phyloP scores from a whole-genome alignment of 1,139 yeast genomes.

The Nakaseomyces glabratus region DNA sequence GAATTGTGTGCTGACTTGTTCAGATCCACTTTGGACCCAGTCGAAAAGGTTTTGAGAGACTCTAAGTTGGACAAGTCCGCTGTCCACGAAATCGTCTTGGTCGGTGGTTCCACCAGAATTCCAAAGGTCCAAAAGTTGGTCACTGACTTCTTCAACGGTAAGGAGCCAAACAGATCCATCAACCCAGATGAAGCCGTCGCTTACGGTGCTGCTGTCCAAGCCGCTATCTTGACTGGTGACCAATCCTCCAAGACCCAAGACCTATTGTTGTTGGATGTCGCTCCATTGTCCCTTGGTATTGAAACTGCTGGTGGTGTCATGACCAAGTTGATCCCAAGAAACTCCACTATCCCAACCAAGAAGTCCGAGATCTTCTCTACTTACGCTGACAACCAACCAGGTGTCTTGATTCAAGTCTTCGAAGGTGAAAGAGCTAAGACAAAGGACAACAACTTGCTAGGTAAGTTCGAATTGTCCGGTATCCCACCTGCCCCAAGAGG shows the following conservation, averaged over 20 bases:
- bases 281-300: slow-evolving; percentile 84
- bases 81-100: slow-evolving; percentile 79
- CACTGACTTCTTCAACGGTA: slow-evolving; percentile 82
- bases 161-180: slow-evolving; percentile 80
- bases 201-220: slow-evolving; percentile 96
- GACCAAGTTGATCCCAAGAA: slow-evolving; percentile 85
- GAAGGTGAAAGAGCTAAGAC: slow-evolving; percentile 94
- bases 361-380: slow-evolving; percentile 88
- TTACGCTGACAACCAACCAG: slow-evolving; percentile 89
- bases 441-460: slow-evolving; percentile 87
- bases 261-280: slow-evolving; percentile 76
- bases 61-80: slow-evolving; percentile 67
- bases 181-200: slow-evolving; percentile 98
- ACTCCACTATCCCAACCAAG: slow-evolving; percentile 89
- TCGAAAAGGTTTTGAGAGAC: slow-evolving; percentile 78
- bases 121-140: slow-evolving; percentile 86
- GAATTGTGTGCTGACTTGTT: slow-evolving; percentile 75
- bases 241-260: slow-evolving; percentile 68
- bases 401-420: slow-evolving; percentile 84
- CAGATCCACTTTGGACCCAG: slow-evolving; percentile 81
- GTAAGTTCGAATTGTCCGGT: slow-evolving; percentile 87
- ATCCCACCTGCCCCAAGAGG: slow-evolving; percentile 96
- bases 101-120: slow-evolving; percentile 91
- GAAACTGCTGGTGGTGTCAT: slow-evolving; percentile 95
- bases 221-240: slow-evolving; percentile 81